Base-by-base conservation (phyloP, 768 basidiomycete genomes). In the Neoboletus magnificus region DNA sequence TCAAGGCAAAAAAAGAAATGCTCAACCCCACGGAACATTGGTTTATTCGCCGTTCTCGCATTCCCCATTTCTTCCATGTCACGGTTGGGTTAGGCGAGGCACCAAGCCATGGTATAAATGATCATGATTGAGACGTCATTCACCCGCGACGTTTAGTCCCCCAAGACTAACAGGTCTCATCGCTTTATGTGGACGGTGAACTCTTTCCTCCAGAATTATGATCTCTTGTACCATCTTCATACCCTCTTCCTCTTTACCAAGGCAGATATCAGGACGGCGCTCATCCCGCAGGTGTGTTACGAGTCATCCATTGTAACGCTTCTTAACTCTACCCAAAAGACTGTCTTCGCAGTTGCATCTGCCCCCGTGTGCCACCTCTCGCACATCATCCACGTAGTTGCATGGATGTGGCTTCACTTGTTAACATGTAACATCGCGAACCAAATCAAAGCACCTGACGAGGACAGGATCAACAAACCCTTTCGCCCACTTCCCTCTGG, bases 391-490 rank as follows among this genome's bases (percentile, higher is more conserved):
- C 65, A 73, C 18, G 58, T 65, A 2, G 57, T 73, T 2, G 47
- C 68, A 27, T 79, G 79, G 79, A 70, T 76, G 15, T 78, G 74
- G 74, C 56, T 78, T 9, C 76, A 80, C 51, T 58, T 78, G 25
- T 59, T 79, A 1, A 70, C 68, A 27, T 76, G 73, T 63, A 66
- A 72, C 44, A 57, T 77, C 20, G 64, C 73, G 13, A 79, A 79
- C 52, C 79, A 78, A 64, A 65, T 66, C 18, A 62, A 69, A 39
- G 62, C 66, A 41, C 65, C 67, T 9, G 70, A 71, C 22, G 78
- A 79, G 59, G 78, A 79, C 51, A 64, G 54, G 25, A 52, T 64
- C 42, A 79, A 79, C 50, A 76, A 77, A 43, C 71, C 73, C 2
- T 74, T 71, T 62, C 66, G 78, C 4, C 78, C 78, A 1, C 60